These are phyloP conservation scores for Dipteronia dyeriana DNA, from an alignment of 345 rosid species.

Conservation along the genomic window DNA sequence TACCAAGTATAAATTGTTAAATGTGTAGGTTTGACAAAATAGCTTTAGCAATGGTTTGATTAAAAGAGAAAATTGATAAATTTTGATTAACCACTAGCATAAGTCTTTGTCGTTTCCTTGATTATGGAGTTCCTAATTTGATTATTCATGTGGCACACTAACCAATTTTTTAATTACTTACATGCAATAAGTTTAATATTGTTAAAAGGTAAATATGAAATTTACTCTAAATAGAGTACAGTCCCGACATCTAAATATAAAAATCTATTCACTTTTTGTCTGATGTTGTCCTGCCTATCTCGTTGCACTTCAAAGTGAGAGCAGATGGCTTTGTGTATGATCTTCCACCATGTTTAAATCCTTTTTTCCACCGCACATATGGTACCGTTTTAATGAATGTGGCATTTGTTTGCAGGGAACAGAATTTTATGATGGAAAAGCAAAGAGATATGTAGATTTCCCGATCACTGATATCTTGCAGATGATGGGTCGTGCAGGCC, in stretches of 20 bases:
- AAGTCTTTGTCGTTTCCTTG: neutral
- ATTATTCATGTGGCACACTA: neutral
- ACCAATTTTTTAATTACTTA: neutral
- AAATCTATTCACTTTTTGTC: neutral
- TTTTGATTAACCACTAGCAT: neutral
- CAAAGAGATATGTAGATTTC: conserved; percentile 92
- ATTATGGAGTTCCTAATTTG: neutral
- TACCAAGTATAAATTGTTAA: neutral
- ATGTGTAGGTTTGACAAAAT: no score
- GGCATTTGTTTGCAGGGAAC: conserved; percentile 62
- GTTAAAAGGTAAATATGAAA: neutral
- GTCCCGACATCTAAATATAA: neutral
- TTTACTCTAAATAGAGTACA: neutral
- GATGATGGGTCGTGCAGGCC: conserved; percentile 99
- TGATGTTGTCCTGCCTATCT: neutral
- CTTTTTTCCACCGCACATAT: neutral
- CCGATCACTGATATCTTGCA: conserved; percentile 98
- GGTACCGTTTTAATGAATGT: conserved; percentile 11
- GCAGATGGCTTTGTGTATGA: neutral
- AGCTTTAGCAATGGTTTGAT: neutral
- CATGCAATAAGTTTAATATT: neutral
- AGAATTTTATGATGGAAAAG: conserved; percentile 91
- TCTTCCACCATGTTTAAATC: neutral
- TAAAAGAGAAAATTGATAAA: neutral
- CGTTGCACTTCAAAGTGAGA: neutral